Conservation (phyloP, 202 grass and related monocot species). For the Digitaria exilis region DNA sequence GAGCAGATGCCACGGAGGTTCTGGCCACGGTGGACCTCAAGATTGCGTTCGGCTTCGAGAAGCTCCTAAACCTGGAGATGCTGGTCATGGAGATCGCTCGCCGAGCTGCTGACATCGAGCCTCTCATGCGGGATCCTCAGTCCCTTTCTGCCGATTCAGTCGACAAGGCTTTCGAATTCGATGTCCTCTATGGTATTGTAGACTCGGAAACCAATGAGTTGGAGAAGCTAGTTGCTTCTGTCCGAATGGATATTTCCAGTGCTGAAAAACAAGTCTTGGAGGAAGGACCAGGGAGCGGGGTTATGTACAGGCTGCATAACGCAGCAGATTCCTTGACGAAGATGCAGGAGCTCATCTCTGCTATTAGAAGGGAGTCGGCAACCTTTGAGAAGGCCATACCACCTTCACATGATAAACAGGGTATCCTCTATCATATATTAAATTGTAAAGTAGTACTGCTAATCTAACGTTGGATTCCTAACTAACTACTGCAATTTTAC, state of each 20-base stretch:
- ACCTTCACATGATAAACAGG: constrained; percentile 38
- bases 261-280: constrained; percentile 2
- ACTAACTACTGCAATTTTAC: constrained; percentile 20
- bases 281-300: constrained; percentile 24
- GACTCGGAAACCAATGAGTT: constrained; percentile 63
- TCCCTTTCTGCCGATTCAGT: constrained; percentile 34
- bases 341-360: constrained; percentile 47
- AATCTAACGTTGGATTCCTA: background rate
- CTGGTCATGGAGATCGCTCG: constrained; percentile 67
- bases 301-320: constrained; percentile 43
- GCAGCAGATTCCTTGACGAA: constrained; percentile 45
- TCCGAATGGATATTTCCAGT: constrained; percentile 46
- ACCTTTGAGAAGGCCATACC: constrained; percentile 48
- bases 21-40: constrained; percentile 44
- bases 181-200: constrained; percentile 50
- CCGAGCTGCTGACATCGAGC: constrained; percentile 48
- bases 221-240: constrained; percentile 51
- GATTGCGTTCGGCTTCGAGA: constrained; percentile 50
- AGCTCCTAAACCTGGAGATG: constrained; percentile 75
- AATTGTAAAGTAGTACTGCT: background rate
- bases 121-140: constrained; percentile 33
- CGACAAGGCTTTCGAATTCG: constrained; percentile 59
- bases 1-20: background rate
- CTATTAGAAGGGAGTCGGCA: constrained; percentile 45
- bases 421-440: constrained; percentile 61